phyloP scores from a whole-genome alignment of 108 stramenopile genomes.

The Cylindrotheca fusiformis region DNA sequence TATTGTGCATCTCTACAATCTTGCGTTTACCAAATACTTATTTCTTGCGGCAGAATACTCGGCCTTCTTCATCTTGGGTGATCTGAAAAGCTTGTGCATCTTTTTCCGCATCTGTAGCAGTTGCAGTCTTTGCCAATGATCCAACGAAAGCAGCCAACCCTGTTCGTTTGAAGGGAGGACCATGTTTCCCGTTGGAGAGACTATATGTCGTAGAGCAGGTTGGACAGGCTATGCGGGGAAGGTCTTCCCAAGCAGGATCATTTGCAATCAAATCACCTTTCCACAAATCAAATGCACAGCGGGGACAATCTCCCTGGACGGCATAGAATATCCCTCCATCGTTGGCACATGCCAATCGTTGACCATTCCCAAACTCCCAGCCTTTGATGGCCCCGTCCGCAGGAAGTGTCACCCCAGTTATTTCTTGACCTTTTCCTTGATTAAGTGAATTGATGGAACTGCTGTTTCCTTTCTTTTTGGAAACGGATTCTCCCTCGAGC shows the following conservation, averaged over 20 bases:
- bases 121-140: slow-evolving; percentile 73
- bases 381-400: slow-evolving; percentile 64
- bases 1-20: no score
- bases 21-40: no score
- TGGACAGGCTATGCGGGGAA: slow-evolving; percentile 76
- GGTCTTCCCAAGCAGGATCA: slow-evolving; percentile 54
- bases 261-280: slow-evolving; percentile 65
- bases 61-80: slow-evolving; percentile 62
- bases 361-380: slow-evolving; percentile 80
- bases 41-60: slow-evolving; percentile 63
- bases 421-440: slow-evolving; percentile 78
- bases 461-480: slow-evolving; percentile 18
- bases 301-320: slow-evolving; percentile 63
- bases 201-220: slow-evolving; percentile 76
- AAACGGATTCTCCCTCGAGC: slow-evolving; percentile 21
- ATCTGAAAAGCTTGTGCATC: slow-evolving; percentile 65
- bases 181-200: slow-evolving; percentile 59
- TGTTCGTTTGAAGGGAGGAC: slow-evolving; percentile 70
- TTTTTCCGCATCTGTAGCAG: slow-evolving; percentile 38
- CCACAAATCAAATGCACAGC: slow-evolving; percentile 81
- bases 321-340: slow-evolving; percentile 68
- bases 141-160: slow-evolving; percentile 76
- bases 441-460: slow-evolving; percentile 34
- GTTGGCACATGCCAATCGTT: slow-evolving; percentile 70
- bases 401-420: slow-evolving; percentile 81